These are phyloP conservation scores for Novymonas esmeraldas DNA, from an alignment of 208 protist species.

Conservation along the genomic window DNA sequence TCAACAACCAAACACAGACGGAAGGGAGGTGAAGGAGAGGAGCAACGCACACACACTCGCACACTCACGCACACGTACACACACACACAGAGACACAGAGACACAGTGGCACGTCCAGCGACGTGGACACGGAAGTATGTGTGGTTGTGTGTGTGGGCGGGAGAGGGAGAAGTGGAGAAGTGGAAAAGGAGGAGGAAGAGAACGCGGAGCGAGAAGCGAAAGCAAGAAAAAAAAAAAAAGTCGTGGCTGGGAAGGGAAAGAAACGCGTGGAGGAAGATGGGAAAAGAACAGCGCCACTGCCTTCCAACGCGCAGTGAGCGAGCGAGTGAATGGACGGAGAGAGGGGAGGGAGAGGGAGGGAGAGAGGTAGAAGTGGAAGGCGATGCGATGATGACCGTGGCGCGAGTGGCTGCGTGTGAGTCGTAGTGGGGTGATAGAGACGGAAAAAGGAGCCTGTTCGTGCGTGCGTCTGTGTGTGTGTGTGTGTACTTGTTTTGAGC, in stretches of 20 bases:
- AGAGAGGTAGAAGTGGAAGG: not conserved
- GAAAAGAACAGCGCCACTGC: too few relatives aligned
- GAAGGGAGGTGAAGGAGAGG: not conserved
- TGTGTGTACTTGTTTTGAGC: too few relatives aligned
- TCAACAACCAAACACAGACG: not conserved
- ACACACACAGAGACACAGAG: not conserved
- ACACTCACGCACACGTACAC: constrained; percentile 1
- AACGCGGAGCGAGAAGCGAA: not conserved
- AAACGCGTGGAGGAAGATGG: not conserved
- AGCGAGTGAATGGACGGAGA: too few relatives aligned
- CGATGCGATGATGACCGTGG: too few relatives aligned
- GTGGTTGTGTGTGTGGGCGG: too few relatives aligned
- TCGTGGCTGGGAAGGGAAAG: not conserved
- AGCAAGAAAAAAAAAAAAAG: constrained; percentile 1
- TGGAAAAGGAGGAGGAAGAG: not conserved
- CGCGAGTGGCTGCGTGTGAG: too few relatives aligned
- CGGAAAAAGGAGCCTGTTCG: not conserved
- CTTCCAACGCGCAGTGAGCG: too few relatives aligned
- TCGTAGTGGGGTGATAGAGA: too few relatives aligned
- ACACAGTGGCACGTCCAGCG: not conserved
- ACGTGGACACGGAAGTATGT: not conserved
- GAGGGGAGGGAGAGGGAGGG: not conserved
- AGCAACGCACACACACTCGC: not conserved
- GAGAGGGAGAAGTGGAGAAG: not conserved
- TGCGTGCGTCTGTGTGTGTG: too few relatives aligned